Base-by-base conservation (phyloP, 202 grass and related monocot species). In the Schoenoplectus triqueter region DNA sequence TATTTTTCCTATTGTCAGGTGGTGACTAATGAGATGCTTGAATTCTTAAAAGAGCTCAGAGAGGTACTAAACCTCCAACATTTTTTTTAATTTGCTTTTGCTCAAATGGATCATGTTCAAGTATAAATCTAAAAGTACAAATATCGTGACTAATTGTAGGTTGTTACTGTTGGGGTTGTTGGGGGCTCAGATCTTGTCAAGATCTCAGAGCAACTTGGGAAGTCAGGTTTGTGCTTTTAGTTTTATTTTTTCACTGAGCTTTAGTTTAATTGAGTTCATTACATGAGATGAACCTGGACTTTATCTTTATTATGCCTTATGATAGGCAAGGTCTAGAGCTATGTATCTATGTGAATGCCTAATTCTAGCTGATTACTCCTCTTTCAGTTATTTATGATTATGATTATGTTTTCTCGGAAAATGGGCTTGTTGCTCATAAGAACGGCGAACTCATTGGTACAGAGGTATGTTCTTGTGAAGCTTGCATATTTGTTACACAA, bases 201-300 rank as follows among this genome's bases (percentile, higher is more conserved):
- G 84, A 98, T 98, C 78, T 87, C 93, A n/a, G 95, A 98, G 86
- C 95, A 98, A 83, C 90, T 98, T 69, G 95, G 95, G 54, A 89
- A 63, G 39, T 84, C 91, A 94, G 95, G 95, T 98, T 21, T 44
- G 1, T 39, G 1, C n/a, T 72, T 40, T 57, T 7, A 0, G 20
- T 70, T 88, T 42, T 47, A 81, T 72, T 51, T 17, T 21, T 62
- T 80, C 81, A 48, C 57, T 69, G 11, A 85, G 10, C 49, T 84
- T 46, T 57, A 47, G 45, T 47, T 47, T 47, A 47, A 47, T 47
- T 47, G 45, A 47, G 45, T 47, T 47, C 4, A 47, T 47, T 47
- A 47, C 45, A 47, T 47, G 45, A 47, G 45, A 47, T 47, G 45
- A 47, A 47, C 45, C 45, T 47, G 45, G 45, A 47, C 3, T 3